Evolutionary conservation across 495 filamentous ascomycete genomes (phyloP), one percentile per base, ranked within the genome.

Genomic region (Podospora appendiculata): DNA sequence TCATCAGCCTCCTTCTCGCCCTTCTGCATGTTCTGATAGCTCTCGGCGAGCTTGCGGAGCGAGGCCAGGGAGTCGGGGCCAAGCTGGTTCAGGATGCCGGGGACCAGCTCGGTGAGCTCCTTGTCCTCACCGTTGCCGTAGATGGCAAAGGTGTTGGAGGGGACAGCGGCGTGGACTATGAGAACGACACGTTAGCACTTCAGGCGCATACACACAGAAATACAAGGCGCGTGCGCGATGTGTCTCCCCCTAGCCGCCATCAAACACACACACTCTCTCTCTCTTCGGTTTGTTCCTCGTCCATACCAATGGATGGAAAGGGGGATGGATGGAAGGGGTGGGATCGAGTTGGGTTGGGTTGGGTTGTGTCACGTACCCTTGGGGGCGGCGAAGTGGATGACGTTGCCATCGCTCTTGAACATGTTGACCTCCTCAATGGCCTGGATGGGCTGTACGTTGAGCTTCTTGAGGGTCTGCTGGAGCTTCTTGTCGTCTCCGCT

Each of bases 361-460:
- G 11, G 32, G 38, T 12, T 3, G 38, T 14, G 19, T 48, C 49
- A 77, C 78, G 61, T 71, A 97, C 93, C 93, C 77, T 95, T 96
- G 48, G 93, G 93, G 58, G 88, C 88, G 64, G 88, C 83, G 71
- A 98, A 98, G 82, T 98, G 93, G 69, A 98, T 97, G 71, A 98
- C 93, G 73, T 98, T 98, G 63, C 93, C 93, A 65, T 98, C 93
- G 71, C 88, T 86, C 83, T 97, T 98, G 85, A 97, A 97, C 94
- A 97, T 98, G 83, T 98, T 98, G 68, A 98, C 93, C 78, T 98
- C 93, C 83, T 98, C 93, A 62, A 98, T 97, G 51, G 86, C 89
- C 79, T 95, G 91, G 76, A 98, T 96, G 64, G 93, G 90, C 79
- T 93, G 90, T 49, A 90, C 88, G 73, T 90, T 93, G 72, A 95